These are phyloP conservation scores for Nakazawaea ambrosiae DNA, from an alignment of 805 yeast genomes.

Conservation along the genomic window DNA sequence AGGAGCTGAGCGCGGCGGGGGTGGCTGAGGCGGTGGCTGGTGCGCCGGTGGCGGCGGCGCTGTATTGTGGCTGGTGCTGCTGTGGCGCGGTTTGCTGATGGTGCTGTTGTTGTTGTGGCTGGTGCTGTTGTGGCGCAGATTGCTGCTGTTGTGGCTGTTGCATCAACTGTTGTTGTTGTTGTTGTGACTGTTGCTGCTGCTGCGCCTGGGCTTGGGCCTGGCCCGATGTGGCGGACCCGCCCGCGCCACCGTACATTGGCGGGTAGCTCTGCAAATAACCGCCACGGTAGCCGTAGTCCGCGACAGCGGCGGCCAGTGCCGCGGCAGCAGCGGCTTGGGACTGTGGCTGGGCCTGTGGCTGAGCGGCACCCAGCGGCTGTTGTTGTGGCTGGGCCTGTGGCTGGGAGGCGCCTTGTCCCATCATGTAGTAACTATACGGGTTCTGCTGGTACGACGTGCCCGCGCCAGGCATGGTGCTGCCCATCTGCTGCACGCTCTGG, in stretches of 20 bases:
- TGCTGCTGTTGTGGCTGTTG: too few species aligned
- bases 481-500: slow-evolving; percentile 10
- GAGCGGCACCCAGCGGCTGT: slow-evolving; percentile 5
- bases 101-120: too few species aligned
- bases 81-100: too few species aligned
- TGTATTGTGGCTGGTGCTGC: too few species aligned
- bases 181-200: too few species aligned
- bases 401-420: slow-evolving; percentile 7
- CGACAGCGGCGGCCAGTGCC: slow-evolving; percentile 2
- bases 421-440: slow-evolving; percentile 9
- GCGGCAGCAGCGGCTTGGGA: background rate
- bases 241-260: background rate
- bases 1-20: background rate
- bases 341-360: slow-evolving; percentile 2
- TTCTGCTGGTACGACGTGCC: slow-evolving; percentile 1
- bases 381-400: slow-evolving; percentile 3
- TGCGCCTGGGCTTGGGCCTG: too few species aligned
- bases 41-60: too few species aligned
- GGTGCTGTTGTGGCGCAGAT: too few species aligned
- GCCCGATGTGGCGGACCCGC: too few species aligned
- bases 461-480: background rate
- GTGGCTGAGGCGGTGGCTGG: background rate
- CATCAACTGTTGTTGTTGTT: too few species aligned
- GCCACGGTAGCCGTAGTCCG: slow-evolving; percentile 8
- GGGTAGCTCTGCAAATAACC: slow-evolving; percentile 5